phyloP scores from a whole-genome alignment of 75 land plant genomes.

The Pseudotsuga menziesii region DNA sequence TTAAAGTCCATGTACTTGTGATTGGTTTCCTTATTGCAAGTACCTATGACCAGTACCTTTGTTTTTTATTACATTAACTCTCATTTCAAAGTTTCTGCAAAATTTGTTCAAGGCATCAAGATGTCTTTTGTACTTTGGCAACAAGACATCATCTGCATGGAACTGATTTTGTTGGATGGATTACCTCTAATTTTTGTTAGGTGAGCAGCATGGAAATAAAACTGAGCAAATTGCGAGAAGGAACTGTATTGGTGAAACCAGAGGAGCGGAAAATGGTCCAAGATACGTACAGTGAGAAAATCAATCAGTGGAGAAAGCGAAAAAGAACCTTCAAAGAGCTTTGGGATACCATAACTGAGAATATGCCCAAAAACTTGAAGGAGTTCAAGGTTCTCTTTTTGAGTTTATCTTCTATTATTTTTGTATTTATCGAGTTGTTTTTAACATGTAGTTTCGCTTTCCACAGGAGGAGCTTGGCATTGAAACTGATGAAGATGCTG shows the following conservation, averaged over 20 bases:
- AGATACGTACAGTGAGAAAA: constrained; percentile 35
- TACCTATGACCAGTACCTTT: not conserved
- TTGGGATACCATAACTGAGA: constrained; percentile 95
- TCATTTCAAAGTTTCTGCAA: not conserved
- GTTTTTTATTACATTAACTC: not conserved
- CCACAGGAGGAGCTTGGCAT: constrained; percentile 92
- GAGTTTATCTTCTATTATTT: constrained; percentile 1
- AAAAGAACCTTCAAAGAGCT: constrained; percentile 87
- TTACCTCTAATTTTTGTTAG: constrained; percentile 24
- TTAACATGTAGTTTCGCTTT: not conserved
- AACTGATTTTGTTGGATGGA: not conserved
- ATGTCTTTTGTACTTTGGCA: not conserved
- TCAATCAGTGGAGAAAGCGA: constrained; percentile 81
- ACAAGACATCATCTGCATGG: not conserved
- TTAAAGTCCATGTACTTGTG: not conserved
- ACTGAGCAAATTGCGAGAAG: constrained; percentile 57
- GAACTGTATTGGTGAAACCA: constrained; percentile 70
- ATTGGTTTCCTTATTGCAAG: not conserved
- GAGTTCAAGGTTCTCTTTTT: constrained; percentile 75
- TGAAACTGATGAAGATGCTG: constrained; percentile 95
- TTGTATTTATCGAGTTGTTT: not conserved
- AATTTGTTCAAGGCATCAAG: not conserved
- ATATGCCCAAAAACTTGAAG: constrained; percentile 75
- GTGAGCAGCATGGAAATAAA: constrained; percentile 66
- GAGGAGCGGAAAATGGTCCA: constrained; percentile 78